phyloP scores from a whole-genome alignment of 2,329 filamentous ascomycete genomes.

The Alternaria arborescens region DNA sequence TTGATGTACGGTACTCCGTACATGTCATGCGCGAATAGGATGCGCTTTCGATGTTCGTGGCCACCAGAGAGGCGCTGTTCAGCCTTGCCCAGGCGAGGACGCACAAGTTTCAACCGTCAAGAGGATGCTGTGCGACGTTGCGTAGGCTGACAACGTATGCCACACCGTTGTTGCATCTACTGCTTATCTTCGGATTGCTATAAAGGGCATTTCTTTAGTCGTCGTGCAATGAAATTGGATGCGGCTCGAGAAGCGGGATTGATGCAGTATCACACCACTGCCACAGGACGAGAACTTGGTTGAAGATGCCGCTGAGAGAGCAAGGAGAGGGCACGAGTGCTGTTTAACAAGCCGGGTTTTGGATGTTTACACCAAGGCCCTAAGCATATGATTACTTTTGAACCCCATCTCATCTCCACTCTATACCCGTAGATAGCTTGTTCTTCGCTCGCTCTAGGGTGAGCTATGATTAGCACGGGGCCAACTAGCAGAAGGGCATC shows the following conservation, averaged over 20 bases:
- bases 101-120: background rate
- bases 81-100: slow-evolving; percentile 1
- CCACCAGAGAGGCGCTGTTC: background rate
- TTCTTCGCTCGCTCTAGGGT: slow-evolving; percentile 14
- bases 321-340: background rate
- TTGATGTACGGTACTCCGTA: background rate
- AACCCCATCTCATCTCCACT: slow-evolving; percentile 4
- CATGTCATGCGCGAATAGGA: background rate
- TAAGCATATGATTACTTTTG: background rate
- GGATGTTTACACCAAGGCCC: slow-evolving; percentile 5
- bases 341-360: background rate
- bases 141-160: slow-evolving; percentile 8
- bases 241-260: slow-evolving; percentile 8
- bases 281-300: background rate
- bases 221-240: background rate
- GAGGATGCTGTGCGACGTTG: background rate
- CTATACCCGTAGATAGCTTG: slow-evolving; percentile 5
- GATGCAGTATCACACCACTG: slow-evolving; percentile 4
- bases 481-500: slow-evolving; percentile 1
- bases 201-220: background rate
- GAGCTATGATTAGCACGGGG: slow-evolving; percentile 7
- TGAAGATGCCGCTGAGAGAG: background rate
- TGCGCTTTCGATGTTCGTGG: slow-evolving; percentile 2
- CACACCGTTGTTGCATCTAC: background rate
- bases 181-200: background rate